Conservation (phyloP, 2,329 filamentous ascomycete species). For the Alternaria gaisen region DNA sequence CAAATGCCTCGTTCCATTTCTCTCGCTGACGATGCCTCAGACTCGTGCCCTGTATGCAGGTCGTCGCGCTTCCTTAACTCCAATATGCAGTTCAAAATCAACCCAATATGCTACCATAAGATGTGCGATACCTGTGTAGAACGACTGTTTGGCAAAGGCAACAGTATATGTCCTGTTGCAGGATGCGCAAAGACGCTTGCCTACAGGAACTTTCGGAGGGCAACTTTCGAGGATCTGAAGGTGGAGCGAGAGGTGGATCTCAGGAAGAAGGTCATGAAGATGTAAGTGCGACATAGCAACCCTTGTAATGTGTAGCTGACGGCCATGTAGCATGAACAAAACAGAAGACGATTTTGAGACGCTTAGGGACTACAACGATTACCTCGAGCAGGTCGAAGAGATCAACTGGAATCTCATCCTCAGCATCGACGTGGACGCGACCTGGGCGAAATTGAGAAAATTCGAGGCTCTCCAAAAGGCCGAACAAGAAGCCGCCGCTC, state of each 20-base stretch:
- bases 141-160: conserved; percentile 90
- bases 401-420: conserved; percentile 88
- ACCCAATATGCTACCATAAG: conserved; percentile 98
- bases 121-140: conserved; percentile 98
- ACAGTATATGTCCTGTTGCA: conserved; percentile 89
- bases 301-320: conserved; percentile 12
- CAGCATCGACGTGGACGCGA: conserved; percentile 72
- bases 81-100: conserved; percentile 94
- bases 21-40: conserved; percentile 54
- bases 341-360: conserved; percentile 90
- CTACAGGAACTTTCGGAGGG: conserved; percentile 81
- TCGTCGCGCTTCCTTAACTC: conserved; percentile 94
- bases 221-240: conserved; percentile 87
- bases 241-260: conserved; percentile 96
- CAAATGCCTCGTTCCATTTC: conserved; percentile 21
- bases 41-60: conserved; percentile 97
- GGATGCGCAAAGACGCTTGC: conserved; percentile 88
- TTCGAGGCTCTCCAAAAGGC: conserved; percentile 78
- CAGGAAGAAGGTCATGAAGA: conserved; percentile 74
- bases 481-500: conserved; percentile 52
- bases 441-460: conserved; percentile 65
- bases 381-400: conserved; percentile 90
- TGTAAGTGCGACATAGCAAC: conserved; percentile 48
- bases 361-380: conserved; percentile 86
- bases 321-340: conserved; percentile 76